These are phyloP conservation scores for Calonectria pseudoturangicola DNA, from an alignment of 2,329 filamentous ascomycete genomes.

Conservation along the genomic window DNA sequence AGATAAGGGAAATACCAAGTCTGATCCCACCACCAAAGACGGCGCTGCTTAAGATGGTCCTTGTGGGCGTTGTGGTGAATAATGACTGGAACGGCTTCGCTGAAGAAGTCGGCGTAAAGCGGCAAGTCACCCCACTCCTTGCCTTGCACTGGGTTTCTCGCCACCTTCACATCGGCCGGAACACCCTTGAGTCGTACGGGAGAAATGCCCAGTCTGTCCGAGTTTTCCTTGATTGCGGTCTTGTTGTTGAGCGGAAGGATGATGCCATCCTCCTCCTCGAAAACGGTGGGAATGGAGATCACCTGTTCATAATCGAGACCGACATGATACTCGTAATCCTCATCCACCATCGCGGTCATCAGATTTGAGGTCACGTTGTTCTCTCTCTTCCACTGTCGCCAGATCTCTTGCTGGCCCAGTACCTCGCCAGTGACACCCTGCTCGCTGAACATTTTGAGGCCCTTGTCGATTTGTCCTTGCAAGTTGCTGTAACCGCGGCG, in stretches of 20 bases:
- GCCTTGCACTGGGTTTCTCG: conserved; percentile 36
- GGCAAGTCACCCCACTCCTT: conserved; percentile 42
- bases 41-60: conserved; percentile 29
- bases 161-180: conserved; percentile 45
- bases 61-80: conserved; percentile 40
- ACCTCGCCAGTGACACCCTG: conserved; percentile 56
- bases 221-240: conserved; percentile 43
- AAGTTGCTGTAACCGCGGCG: conserved; percentile 48
- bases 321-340: conserved; percentile 50
- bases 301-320: conserved; percentile 55
- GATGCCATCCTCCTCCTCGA: conserved; percentile 21
- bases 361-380: not conserved
- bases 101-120: conserved; percentile 43
- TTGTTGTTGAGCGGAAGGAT: conserved; percentile 44
- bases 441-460: conserved; percentile 49
- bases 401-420: conserved; percentile 52
- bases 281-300: conserved; percentile 47
- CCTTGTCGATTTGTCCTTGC: conserved; percentile 15
- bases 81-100: not conserved
- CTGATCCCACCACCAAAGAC: conserved; percentile 37
- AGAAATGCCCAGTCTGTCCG: conserved; percentile 41
- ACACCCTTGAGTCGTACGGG: conserved; percentile 46
- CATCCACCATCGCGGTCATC: conserved; percentile 26
- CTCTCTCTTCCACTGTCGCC: conserved; percentile 30
- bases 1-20: conserved; percentile 35